Evolutionary conservation across 805 yeast species (phyloP), one percentile per base, ranked within the genome.

Genomic region (Candida vartiovaarae): DNA sequence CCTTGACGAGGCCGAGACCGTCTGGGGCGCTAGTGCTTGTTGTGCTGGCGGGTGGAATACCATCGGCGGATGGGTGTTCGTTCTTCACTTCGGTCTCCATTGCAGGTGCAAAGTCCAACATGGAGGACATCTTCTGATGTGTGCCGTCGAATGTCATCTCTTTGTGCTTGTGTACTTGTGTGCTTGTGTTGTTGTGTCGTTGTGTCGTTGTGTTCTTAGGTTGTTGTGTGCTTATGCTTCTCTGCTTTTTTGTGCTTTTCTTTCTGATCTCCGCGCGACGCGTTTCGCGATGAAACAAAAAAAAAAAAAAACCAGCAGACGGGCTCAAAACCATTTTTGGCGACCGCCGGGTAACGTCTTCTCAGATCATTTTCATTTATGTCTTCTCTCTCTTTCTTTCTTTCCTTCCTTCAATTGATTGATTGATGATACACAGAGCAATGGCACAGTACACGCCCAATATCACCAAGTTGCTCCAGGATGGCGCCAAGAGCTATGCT

Each of bases 401-500:
- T 32, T 32, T 32, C 6, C 4, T 8, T 7, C 8, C 4, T 32
- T 32, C 34, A 9, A 15, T 32, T n/a, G 34, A 32, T n/a, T 3
- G 23, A 32, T 32, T 15, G 34, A 15, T 15, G 20, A 15, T 15
- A 15, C 20, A 15, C 20, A 15, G 20, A 15, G 20, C 20, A n/a
- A 48, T 49, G 49, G 11, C 51, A 5, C 40, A 34, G 20, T 71
- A 70, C 45, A 59, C 74, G 1, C 56, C 59, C 6, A 75, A 74
- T 36, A 62, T 82, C 28, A 64, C 66, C 38, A 64, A 66, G 34
- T 56, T 82, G 23, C 62, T 85, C 6, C 70, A 75, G 4, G 75
- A 75, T 26, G 96, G 88, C 2, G 75, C 84, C 5, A 73, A 76
- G 53, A 68, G 74, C 2, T 82, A 76, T 57, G 85, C 89, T 0